phyloP scores from a whole-genome alignment of 495 filamentous ascomycete species.

The Delitschia confertaspora region DNA sequence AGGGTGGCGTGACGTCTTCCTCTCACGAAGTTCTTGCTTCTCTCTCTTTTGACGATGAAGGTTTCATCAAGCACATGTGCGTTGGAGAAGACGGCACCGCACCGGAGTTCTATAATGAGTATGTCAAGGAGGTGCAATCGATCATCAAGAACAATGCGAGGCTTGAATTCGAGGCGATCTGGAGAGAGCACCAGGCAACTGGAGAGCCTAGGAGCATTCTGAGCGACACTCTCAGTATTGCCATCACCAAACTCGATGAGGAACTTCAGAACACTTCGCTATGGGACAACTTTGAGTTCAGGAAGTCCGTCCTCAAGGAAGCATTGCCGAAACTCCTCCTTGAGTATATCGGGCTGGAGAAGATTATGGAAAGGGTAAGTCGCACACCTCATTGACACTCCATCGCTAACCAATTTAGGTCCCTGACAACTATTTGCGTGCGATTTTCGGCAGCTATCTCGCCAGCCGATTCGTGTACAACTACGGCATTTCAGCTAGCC shows the following conservation, averaged over 20 bases:
- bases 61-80: slow-evolving; percentile 92
- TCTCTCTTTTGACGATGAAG: slow-evolving; percentile 81
- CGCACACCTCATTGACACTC: no score
- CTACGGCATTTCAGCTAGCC: slow-evolving; percentile 82
- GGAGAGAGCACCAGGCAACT: slow-evolving; percentile 82
- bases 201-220: slow-evolving; percentile 70
- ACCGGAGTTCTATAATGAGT: slow-evolving; percentile 83
- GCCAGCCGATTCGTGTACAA: slow-evolving; percentile 94
- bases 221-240: slow-evolving; percentile 76
- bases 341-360: slow-evolving; percentile 81
- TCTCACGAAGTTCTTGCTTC: slow-evolving; percentile 93
- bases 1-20: slow-evolving; percentile 97
- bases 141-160: slow-evolving; percentile 81
- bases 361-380: slow-evolving; percentile 68
- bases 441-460: slow-evolving; percentile 93
- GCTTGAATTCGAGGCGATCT: slow-evolving; percentile 96
- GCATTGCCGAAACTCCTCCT: slow-evolving; percentile 78
- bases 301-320: slow-evolving; percentile 69
- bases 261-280: slow-evolving; percentile 87
- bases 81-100: slow-evolving; percentile 64
- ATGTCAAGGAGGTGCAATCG: slow-evolving; percentile 84
- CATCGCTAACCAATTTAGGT: slow-evolving; percentile 53
- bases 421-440: slow-evolving; percentile 81
- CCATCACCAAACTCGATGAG: slow-evolving; percentile 91
- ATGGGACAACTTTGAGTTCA: slow-evolving; percentile 75